Conservation (phyloP, 495 filamentous ascomycete genomes). For the Penicillium riverlandense region DNA sequence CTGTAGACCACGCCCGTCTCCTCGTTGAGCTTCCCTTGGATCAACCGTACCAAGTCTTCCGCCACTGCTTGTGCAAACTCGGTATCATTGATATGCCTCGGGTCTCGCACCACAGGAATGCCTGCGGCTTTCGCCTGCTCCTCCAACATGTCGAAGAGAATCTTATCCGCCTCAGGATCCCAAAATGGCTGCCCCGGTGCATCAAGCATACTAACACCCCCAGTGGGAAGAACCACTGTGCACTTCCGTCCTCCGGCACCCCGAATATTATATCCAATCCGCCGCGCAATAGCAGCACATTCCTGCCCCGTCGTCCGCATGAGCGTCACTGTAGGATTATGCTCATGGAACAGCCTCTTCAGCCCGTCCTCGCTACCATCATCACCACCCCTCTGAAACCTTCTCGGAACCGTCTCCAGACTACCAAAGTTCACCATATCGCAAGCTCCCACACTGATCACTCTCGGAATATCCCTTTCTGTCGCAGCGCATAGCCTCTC, state of each 20-base stretch:
- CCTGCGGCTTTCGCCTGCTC: constrained; percentile 26
- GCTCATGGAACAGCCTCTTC: constrained; percentile 46
- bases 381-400: constrained; percentile 13
- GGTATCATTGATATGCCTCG: constrained; percentile 38
- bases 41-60: constrained; percentile 13
- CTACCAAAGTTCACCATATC: constrained; percentile 69
- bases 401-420: constrained; percentile 42
- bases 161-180: constrained; percentile 37
- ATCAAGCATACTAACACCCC: constrained; percentile 42
- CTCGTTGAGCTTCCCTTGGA: background rate
- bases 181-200: constrained; percentile 30
- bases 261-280: constrained; percentile 46
- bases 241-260: background rate
- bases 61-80: constrained; percentile 26
- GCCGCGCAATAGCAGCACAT: constrained; percentile 40
- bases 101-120: constrained; percentile 28
- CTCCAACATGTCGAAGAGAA: constrained; percentile 38
- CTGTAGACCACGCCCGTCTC: no score
- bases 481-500: constrained; percentile 47
- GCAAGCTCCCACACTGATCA: constrained; percentile 56
- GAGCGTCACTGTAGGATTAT: constrained; percentile 60
- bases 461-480: constrained; percentile 47
- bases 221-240: constrained; percentile 45
- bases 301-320: constrained; percentile 53
- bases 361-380: constrained; percentile 3